Percentiles rank a stretch among this genome's conserved stretches.
Evolutionary conservation across 768 basidiomycete species (phyloP).

Genomic region (Hirschioporus abietinus): DNA sequence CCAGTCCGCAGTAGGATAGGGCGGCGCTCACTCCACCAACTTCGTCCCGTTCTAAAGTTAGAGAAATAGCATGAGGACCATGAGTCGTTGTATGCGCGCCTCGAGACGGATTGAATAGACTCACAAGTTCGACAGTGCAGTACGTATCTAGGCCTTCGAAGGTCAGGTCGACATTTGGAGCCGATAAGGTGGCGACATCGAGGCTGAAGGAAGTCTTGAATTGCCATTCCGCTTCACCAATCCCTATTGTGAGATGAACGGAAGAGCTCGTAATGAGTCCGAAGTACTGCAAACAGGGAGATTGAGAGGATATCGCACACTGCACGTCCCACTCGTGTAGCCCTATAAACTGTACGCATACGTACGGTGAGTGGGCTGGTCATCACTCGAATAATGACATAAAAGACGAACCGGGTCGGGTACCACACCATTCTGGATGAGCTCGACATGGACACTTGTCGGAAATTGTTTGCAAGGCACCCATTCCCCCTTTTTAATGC

Average conservation of each 20-base stretch:
- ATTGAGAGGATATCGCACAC: constrained; percentile 42
- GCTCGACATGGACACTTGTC: constrained; percentile 83
- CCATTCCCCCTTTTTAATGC: constrained; percentile 64
- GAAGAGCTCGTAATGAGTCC: not conserved
- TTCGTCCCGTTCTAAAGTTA: constrained; percentile 60
- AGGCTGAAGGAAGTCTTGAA: constrained; percentile 67
- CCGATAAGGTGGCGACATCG: constrained; percentile 38
- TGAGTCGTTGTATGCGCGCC: not conserved
- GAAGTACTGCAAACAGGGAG: not conserved
- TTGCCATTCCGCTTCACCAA: constrained; percentile 82
- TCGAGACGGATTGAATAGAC: constrained; percentile 18
- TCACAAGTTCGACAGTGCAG: constrained; percentile 62
- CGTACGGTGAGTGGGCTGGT: constrained; percentile 11
- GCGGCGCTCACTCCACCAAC: constrained; percentile 48
- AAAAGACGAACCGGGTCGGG: constrained; percentile 69
- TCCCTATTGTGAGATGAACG: constrained; percentile 47
- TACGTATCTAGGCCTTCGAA: constrained; percentile 94
- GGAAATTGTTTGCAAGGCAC: constrained; percentile 60
- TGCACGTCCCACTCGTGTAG: constrained; percentile 88
- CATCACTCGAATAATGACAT: not conserved
- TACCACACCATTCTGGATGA: constrained; percentile 66
- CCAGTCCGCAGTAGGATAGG: not conserved
- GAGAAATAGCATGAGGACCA: constrained; percentile 1
- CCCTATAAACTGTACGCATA: constrained; percentile 54
- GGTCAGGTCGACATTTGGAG: constrained; percentile 61